Evolutionary conservation across 2,329 filamentous ascomycete species (phyloP).

Genomic region (Penicillium hesseltinei): DNA sequence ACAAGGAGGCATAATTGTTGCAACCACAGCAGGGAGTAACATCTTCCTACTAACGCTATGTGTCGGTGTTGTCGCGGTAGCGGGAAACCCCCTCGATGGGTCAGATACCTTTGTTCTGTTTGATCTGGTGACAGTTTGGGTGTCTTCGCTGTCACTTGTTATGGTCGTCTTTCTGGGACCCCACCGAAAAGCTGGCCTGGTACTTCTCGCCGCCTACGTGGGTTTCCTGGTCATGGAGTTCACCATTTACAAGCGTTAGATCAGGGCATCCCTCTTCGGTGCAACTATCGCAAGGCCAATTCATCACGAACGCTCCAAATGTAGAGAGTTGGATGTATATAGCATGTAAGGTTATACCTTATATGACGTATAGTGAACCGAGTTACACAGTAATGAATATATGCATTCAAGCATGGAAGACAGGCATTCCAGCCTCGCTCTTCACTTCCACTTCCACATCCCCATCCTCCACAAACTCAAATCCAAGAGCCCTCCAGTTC

Average conservation of each 20-base stretch:
- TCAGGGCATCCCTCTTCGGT: background rate
- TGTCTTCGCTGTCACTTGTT: constrained; percentile 15
- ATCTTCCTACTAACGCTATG: constrained; percentile 56
- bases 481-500: constrained; percentile 51
- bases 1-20: constrained; percentile 51
- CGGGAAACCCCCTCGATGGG: constrained; percentile 1
- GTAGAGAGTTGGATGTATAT: background rate
- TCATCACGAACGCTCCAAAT: background rate
- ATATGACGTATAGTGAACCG: background rate
- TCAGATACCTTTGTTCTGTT: constrained; percentile 23
- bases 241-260: constrained; percentile 10
- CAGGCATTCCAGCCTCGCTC: background rate
- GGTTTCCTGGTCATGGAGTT: constrained; percentile 39
- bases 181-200: constrained; percentile 19
- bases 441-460: constrained; percentile 1
- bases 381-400: background rate
- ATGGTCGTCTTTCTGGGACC: constrained; percentile 18
- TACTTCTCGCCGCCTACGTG: constrained; percentile 34
- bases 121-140: constrained; percentile 25
- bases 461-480: constrained; percentile 43
- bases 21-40: constrained; percentile 55
- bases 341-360: background rate
- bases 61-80: constrained; percentile 34
- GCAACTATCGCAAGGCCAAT: background rate
- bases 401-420: constrained; percentile 5